Conservation (phyloP, 2,329 filamentous ascomycete species). For the Ceratocystis colombiana region DNA sequence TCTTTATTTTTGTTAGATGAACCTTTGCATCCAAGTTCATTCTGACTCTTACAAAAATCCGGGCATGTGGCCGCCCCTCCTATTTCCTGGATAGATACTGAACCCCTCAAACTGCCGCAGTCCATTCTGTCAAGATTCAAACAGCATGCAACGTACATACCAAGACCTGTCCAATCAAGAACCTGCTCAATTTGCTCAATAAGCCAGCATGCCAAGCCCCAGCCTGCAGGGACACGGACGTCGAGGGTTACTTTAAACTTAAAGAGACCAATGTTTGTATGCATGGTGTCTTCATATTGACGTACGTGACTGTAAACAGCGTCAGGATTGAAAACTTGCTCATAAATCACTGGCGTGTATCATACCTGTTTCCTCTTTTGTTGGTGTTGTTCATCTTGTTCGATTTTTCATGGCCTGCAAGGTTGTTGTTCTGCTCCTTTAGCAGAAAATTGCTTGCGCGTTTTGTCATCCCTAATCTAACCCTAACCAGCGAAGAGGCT, state of each 20-base stretch:
- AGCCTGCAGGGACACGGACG: slow-evolving; percentile 4
- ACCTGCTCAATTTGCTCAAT: slow-evolving; percentile 17
- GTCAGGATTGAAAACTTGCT: slow-evolving; percentile 13
- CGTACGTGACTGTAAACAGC: not conserved
- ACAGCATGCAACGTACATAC: not conserved
- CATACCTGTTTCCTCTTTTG: not conserved
- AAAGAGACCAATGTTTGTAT: not conserved
- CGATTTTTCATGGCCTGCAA: not conserved
- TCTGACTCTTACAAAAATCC: too few species aligned
- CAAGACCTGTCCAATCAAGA: slow-evolving; percentile 5
- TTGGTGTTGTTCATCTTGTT: not conserved
- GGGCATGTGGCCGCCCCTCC: too few species aligned
- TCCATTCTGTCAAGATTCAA: not conserved
- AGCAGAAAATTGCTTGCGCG: too few species aligned
- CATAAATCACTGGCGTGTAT: not conserved
- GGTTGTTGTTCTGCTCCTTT: too few species aligned
- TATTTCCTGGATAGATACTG: too few species aligned
- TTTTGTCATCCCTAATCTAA: not conserved
- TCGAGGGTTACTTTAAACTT: not conserved
- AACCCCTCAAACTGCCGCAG: not conserved
- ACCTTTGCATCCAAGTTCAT: too few species aligned
- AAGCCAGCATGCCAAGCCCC: not conserved
- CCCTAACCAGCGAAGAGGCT: not conserved
- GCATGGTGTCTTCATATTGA: not conserved
- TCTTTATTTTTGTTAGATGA: too few species aligned